These are phyloP conservation scores for Botrytis elliptica DNA, from an alignment of 2,329 filamentous ascomycete species.

Conservation along the genomic window DNA sequence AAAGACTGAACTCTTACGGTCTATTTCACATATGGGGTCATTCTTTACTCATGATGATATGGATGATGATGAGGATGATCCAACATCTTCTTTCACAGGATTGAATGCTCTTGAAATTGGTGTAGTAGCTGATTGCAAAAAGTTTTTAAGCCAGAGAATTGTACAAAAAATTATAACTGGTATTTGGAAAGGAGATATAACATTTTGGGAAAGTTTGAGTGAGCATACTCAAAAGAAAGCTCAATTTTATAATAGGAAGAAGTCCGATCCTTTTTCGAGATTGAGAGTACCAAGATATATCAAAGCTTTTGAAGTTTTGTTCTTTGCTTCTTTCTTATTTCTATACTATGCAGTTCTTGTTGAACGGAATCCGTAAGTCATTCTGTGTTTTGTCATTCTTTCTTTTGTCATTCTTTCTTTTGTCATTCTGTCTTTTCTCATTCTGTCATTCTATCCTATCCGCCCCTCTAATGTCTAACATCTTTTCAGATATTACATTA, in stretches of 20 bases:
- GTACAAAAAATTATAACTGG: conserved; percentile 82
- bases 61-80: conserved; percentile 55
- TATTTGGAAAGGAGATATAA: conserved; percentile 82
- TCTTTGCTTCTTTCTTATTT: conserved; percentile 72
- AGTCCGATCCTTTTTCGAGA: conserved; percentile 71
- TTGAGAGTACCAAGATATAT: conserved; percentile 79
- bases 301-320: conserved; percentile 79
- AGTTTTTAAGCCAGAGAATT: conserved; percentile 75
- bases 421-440: background rate
- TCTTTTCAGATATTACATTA: conserved; percentile 53
- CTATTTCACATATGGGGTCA: conserved; percentile 52
- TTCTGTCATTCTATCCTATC: background rate
- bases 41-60: conserved; percentile 41
- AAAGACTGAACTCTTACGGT: conserved; percentile 43
- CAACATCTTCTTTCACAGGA: conserved; percentile 70
- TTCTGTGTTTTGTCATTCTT: background rate
- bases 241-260: conserved; percentile 67
- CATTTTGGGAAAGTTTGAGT: conserved; percentile 81
- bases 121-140: conserved; percentile 76
- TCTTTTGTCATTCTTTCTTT: background rate
- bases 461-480: background rate
- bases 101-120: conserved; percentile 88
- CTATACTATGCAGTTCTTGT: conserved; percentile 87
- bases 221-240: conserved; percentile 72
- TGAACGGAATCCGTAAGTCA: conserved; percentile 57